These are phyloP conservation scores for Camellia japonica DNA, from an alignment of 148 eudicot species.

Conservation along the genomic window DNA sequence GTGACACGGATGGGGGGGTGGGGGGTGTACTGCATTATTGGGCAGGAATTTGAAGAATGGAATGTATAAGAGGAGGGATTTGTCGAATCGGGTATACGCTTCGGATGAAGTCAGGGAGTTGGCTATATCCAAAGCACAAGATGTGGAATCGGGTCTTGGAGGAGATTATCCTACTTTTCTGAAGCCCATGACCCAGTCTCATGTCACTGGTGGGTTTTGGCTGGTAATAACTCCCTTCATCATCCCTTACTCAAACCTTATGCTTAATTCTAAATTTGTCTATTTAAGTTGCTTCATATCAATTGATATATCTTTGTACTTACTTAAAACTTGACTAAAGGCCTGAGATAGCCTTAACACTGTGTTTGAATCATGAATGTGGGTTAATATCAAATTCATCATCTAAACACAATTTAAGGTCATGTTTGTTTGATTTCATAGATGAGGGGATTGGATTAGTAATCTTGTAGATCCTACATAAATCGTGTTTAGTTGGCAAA, in stretches of 20 bases:
- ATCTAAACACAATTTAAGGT: too few relatives aligned
- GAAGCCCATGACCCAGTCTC: constrained; percentile 75
- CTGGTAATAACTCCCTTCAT: constrained; percentile 39
- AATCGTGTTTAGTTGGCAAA: too few relatives aligned
- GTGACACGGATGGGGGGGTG: neutral
- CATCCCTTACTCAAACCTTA: too few relatives aligned
- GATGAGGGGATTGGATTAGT: too few relatives aligned
- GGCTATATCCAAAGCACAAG: constrained; percentile 57
- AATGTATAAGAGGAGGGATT: constrained; percentile 40
- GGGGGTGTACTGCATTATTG: too few relatives aligned
- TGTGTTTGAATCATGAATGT: too few relatives aligned
- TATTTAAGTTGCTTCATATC: neutral
- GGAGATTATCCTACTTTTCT: constrained; percentile 43
- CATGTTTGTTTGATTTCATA: too few relatives aligned
- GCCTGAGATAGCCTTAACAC: too few relatives aligned
- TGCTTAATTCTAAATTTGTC: too few relatives aligned
- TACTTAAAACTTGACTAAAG: too few relatives aligned
- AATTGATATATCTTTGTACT: neutral
- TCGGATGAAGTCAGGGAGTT: constrained; percentile 49
- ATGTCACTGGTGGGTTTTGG: constrained; percentile 87
- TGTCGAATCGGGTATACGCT: constrained; percentile 54
- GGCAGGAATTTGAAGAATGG: constrained; percentile 26
- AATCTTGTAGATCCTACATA: too few relatives aligned
- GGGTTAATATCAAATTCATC: too few relatives aligned
- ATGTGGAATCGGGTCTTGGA: constrained; percentile 38